Conservation (phyloP, 2,329 filamentous ascomycete species). For the Amylocarpus encephaloides region DNA sequence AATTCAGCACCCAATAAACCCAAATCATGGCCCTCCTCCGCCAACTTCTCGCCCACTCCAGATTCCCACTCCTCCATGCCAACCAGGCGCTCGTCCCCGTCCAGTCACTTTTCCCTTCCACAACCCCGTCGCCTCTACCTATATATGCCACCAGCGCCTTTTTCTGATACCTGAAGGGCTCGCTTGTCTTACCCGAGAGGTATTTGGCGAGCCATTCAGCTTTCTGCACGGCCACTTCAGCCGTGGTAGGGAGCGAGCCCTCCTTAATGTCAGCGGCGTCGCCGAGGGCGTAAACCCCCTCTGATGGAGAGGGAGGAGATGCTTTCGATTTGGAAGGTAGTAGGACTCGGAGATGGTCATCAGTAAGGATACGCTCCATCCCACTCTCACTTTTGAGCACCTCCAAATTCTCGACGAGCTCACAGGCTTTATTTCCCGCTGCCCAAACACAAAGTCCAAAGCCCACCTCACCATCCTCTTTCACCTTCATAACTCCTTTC, state of each 20-base stretch:
- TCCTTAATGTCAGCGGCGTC: conserved; percentile 59
- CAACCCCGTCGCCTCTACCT: conserved; percentile 37
- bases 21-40: conserved; percentile 30
- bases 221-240: conserved; percentile 68
- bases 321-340: neutral
- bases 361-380: conserved; percentile 56
- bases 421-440: conserved; percentile 64
- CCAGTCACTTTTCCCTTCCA: conserved; percentile 35
- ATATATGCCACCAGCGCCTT: conserved; percentile 36
- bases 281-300: conserved; percentile 55
- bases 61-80: conserved; percentile 36
- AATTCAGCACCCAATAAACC: conserved; percentile 32
- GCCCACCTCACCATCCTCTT: conserved; percentile 17
- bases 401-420: conserved; percentile 31
- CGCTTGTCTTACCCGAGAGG: conserved; percentile 30
- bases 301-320: neutral
- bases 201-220: conserved; percentile 59
- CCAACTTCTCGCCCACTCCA: conserved; percentile 34
- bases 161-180: conserved; percentile 35
- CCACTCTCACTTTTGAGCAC: conserved; percentile 31
- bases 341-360: conserved; percentile 53
- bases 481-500: conserved; percentile 32
- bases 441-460: conserved; percentile 66
- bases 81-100: conserved; percentile 38
- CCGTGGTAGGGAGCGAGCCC: conserved; percentile 54